Conservation (phyloP, 176 grass and related monocot genomes). For the Secale cereale region DNA sequence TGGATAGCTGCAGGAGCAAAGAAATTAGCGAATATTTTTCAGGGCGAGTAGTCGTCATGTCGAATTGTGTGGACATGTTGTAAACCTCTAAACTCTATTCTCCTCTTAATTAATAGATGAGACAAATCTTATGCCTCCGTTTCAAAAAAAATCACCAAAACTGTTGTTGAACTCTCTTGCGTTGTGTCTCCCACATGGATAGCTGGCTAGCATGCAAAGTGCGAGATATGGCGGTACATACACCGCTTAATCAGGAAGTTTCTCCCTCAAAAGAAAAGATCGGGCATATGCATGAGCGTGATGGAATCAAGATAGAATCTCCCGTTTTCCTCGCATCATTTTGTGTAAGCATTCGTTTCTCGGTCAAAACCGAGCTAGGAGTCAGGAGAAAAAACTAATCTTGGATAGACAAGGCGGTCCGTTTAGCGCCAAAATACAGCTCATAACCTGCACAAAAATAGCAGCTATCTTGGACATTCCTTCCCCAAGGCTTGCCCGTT, state of each 20-base stretch:
- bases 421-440: conserved; percentile 34
- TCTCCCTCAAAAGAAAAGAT: background rate
- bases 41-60: too few relatives aligned
- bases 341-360: background rate
- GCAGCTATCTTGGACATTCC: conserved; percentile 2
- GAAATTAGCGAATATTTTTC: too few relatives aligned
- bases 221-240: too few relatives aligned
- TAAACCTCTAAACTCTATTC: too few relatives aligned
- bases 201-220: too few relatives aligned
- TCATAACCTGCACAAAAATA: conserved; percentile 42
- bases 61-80: too few relatives aligned
- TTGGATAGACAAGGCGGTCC: background rate
- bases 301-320: background rate
- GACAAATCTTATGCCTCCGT: too few relatives aligned
- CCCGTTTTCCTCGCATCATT: background rate
- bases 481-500: background rate
- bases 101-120: too few relatives aligned
- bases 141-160: too few relatives aligned
- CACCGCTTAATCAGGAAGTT: background rate
- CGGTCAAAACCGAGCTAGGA: conserved; percentile 44
- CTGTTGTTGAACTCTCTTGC: too few relatives aligned
- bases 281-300: background rate
- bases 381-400: conserved; percentile 39
- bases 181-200: too few relatives aligned
- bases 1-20: too few relatives aligned